Evolutionary conservation across 108 stramenopile genomes (phyloP), one percentile per base, ranked within the genome.

Genomic region (Skeletonema menzelii): DNA sequence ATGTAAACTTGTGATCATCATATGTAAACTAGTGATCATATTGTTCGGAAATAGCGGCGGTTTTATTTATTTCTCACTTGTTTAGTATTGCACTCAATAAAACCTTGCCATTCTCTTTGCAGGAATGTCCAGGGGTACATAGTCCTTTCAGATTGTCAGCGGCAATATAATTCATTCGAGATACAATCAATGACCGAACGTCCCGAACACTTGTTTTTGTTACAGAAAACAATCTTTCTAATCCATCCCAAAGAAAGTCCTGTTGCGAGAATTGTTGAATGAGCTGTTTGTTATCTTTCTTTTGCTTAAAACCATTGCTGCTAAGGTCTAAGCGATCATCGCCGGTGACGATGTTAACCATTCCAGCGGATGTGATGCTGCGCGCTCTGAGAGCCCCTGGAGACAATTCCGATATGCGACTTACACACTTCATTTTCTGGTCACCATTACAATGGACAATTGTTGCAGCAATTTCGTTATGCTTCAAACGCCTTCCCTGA

Each of bases 281-380:
- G 8, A 79, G 56, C 20, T 63, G 47, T 37, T 67, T 47, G 28
- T 63, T 59, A 53, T 67, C 63, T 32, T 35, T 27, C 10, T 61
- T 67, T 26, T 6, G 44, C n/a, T 42, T 63, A 0, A 77, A 46
- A 14, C 69, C 67, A 42, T 69, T 66, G 13, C 35, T 30, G 53
- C 42, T 67, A 27, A 65, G 53, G 31, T 76, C 75, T 3, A 65
- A 14, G 0, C 28, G 63, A 8, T 73, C 49, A 38, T 56, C 17
- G 4, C 78, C 73, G n/a, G 76, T 77, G 1, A 86, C 20, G 31
- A 94, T 75, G 66, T 84, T 63, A 10, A 64, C 78, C 93, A 94
- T 94, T 8, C 93, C 93, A 8, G 93, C 89, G 38, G 84, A 86
- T 13, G 93, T 94, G 32, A 82, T 63, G 15, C 90, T 89, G 31